A percentile compares a stretch with the other conserved stretches of the same genome.
phyloP scores from a whole-genome alignment of 2,329 filamentous ascomycete species.

The Pestalotiopsis sp. region DNA sequence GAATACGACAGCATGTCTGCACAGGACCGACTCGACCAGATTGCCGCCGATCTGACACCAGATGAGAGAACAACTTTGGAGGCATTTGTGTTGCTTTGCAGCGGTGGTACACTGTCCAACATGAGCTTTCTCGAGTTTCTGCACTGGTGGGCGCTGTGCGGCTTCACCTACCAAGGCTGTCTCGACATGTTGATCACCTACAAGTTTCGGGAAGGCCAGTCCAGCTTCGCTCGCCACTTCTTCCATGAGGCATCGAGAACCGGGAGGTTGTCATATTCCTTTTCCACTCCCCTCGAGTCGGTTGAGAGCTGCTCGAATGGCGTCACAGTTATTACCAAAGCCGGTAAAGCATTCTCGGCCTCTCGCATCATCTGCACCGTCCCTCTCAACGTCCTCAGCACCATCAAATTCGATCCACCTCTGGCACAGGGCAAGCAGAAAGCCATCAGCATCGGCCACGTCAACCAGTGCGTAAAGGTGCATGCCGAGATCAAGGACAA shows the following conservation, averaged over 20 bases:
- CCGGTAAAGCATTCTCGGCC: conserved; percentile 24
- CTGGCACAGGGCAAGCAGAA: conserved; percentile 26
- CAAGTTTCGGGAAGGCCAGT: conserved; percentile 34
- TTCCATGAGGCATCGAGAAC: conserved; percentile 28
- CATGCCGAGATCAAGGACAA: conserved; percentile 38
- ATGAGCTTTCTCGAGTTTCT: conserved; percentile 25
- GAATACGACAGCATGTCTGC: conserved; percentile 28
- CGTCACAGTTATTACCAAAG: conserved; percentile 30
- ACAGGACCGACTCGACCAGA: conserved; percentile 29
- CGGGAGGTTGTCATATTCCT: conserved; percentile 28
- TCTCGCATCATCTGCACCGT: conserved; percentile 34
- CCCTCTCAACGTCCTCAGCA: conserved; percentile 37
- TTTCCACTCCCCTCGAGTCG: conserved; percentile 25
- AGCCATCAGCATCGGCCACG: conserved; percentile 33
- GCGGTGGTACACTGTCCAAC: conserved; percentile 28
- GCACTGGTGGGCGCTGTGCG: conserved; percentile 20
- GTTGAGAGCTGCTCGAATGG: conserved; percentile 18
- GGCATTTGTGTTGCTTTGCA: conserved; percentile 28
- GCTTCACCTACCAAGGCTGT: conserved; percentile 15
- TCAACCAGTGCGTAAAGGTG: conserved; percentile 40
- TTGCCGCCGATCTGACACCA: conserved; percentile 30
- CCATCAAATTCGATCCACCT: conserved; percentile 35
- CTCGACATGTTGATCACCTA: conserved; percentile 27
- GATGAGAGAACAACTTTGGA: conserved; percentile 29
- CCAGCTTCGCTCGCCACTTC: conserved; percentile 26